Conservation (phyloP, 208 protist species). For the Trypanosoma avium region DNA sequence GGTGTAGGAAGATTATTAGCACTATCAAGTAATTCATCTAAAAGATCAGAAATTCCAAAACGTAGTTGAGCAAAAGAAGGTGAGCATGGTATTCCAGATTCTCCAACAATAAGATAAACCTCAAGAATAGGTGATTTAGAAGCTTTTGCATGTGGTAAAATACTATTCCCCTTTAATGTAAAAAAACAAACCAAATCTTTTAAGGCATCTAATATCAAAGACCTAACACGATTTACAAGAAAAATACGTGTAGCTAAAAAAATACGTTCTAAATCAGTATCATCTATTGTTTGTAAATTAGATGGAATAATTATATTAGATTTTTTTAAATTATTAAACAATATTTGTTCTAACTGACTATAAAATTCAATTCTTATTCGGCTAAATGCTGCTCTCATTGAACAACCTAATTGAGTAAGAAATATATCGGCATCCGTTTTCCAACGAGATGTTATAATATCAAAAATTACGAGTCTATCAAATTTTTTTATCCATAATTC, state of each 20-base stretch:
- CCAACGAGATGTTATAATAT: slow-evolving; percentile 32
- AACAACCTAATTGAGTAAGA: slow-evolving; percentile 47
- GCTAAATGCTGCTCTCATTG: slow-evolving; percentile 66
- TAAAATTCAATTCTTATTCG: slow-evolving; percentile 85
- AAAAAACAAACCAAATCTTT: slow-evolving; percentile 64
- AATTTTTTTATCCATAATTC: slow-evolving; percentile 61
- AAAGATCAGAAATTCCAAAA: slow-evolving; percentile 65
- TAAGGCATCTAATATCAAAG: slow-evolving; percentile 54
- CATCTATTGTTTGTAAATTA: slow-evolving; percentile 34
- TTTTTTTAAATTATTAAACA: slow-evolving; percentile 49
- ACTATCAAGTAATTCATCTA: slow-evolving; percentile 52
- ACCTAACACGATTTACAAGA: slow-evolving; percentile 58
- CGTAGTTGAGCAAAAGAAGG: slow-evolving; percentile 56
- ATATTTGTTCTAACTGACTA: slow-evolving; percentile 68
- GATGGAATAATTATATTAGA: slow-evolving; percentile 39
- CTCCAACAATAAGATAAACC: slow-evolving; percentile 53
- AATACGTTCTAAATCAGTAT: slow-evolving; percentile 50
- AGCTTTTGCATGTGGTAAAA: slow-evolving; percentile 36
- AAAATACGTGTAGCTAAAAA: slow-evolving; percentile 77
- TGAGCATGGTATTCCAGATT: slow-evolving; percentile 52
- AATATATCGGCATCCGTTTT: slow-evolving; percentile 53
- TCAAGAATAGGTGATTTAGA: slow-evolving; percentile 44
- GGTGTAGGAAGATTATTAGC: slow-evolving; percentile 62
- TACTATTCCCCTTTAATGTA: slow-evolving; percentile 23
- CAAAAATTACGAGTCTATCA: slow-evolving; percentile 52